phyloP scores from a whole-genome alignment of 257 asterid genomes.

The Craterostigma plantagineum region DNA sequence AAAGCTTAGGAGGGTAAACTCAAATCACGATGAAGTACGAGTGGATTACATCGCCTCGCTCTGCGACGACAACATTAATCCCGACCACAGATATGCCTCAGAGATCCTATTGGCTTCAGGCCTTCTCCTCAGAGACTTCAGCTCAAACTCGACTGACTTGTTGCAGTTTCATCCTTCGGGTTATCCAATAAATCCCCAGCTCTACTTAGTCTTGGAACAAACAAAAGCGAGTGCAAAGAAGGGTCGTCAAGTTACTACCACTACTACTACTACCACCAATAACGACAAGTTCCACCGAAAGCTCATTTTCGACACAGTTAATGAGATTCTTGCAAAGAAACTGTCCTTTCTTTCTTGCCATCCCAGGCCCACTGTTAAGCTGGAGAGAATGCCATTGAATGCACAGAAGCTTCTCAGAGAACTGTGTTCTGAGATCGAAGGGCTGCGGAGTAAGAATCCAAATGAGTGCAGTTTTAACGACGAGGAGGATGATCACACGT shows the following conservation, averaged over 20 bases:
- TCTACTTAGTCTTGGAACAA: conserved; percentile 89
- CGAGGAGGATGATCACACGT: conserved; percentile 40
- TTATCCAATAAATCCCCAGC: conserved; percentile 75
- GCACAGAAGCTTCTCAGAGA: conserved; percentile 72
- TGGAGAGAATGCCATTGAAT: conserved; percentile 22
- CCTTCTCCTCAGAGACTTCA: conserved; percentile 71
- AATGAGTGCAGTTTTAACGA: conserved; percentile 20
- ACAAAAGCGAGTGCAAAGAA: conserved; percentile 38
- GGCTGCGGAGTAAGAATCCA: conserved; percentile 22
- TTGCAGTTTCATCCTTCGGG: conserved; percentile 76
- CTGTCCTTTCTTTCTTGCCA: conserved; percentile 18
- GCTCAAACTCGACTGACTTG: conserved; percentile 33
- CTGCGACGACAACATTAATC: conserved; percentile 60
- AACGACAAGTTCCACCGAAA: conserved; percentile 40
- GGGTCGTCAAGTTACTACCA: conserved; percentile 13
- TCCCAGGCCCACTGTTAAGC: conserved; percentile 17
- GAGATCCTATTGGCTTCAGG: conserved; percentile 89
- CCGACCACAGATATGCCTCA: conserved; percentile 69
- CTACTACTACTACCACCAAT: too few relatives aligned
- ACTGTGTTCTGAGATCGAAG: conserved; percentile 59
- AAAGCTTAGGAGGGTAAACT: conserved; percentile 71
- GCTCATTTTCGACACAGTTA: conserved; percentile 52
- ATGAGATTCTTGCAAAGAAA: conserved; percentile 61
- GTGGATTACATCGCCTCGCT: conserved; percentile 93
- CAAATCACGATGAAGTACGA: conserved; percentile 75